A percentile compares a stretch with the other conserved stretches of the same genome.
phyloP scores from a whole-genome alignment of 768 basidiomycete species.

The Suillus lakei region DNA sequence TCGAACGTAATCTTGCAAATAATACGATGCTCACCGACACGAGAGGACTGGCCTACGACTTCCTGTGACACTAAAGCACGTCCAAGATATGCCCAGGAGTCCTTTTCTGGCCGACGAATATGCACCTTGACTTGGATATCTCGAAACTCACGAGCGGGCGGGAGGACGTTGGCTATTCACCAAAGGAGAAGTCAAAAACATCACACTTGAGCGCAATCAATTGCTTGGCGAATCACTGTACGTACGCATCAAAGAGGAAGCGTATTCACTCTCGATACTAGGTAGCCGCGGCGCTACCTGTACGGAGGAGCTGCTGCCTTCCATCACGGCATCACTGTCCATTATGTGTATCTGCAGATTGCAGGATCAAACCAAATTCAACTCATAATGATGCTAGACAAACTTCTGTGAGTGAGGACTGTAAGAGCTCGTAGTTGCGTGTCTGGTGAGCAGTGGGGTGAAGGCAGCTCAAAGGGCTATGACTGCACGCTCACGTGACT shows the following conservation, averaged over 20 bases:
- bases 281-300: slow-evolving; percentile 16
- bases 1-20: slow-evolving; percentile 6
- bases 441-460: slow-evolving; percentile 5
- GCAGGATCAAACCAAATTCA: background rate
- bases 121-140: slow-evolving; percentile 88
- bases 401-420: background rate
- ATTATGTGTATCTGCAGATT: slow-evolving; percentile 36
- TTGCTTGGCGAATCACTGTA: slow-evolving; percentile 1
- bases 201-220: background rate
- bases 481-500: background rate
- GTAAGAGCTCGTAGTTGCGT: slow-evolving; percentile 1
- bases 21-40: slow-evolving; percentile 64
- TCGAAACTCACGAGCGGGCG: slow-evolving; percentile 59
- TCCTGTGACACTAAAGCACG: slow-evolving; percentile 80
- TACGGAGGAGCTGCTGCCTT: slow-evolving; percentile 24
- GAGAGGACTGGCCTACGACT: slow-evolving; percentile 73
- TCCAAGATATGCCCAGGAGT: slow-evolving; percentile 83
- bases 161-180: slow-evolving; percentile 6
- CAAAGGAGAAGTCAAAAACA: slow-evolving; percentile 5
- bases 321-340: slow-evolving; percentile 38
- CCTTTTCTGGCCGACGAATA: slow-evolving; percentile 76
- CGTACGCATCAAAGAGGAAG: slow-evolving; percentile 8
- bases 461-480: background rate
- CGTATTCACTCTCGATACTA: slow-evolving; percentile 3
- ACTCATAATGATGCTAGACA: background rate